Evolutionary conservation across 139 green algal species (phyloP), one percentile per base, ranked within the genome.

Genomic region (Micractinium conductrix): DNA sequence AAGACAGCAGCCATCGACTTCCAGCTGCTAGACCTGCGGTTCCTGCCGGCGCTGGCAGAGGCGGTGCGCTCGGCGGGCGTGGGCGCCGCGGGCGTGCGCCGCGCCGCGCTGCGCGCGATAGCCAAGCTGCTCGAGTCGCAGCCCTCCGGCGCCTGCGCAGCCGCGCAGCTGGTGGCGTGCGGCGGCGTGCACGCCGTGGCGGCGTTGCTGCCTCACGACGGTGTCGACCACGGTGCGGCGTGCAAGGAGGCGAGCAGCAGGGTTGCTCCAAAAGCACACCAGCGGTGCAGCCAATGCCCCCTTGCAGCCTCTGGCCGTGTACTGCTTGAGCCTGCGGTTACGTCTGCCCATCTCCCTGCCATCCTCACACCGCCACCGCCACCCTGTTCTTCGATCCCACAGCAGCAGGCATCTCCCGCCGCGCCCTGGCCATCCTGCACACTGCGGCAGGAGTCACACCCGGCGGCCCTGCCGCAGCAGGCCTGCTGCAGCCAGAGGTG

Each of bases 401-500:
- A 28, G 21, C 7, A 28, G 58, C 37, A 53, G 53, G 76, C 53
- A 71, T 79, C 24, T 58, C 53, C 19, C 80, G 80, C 12, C 67
- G 80, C 26, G 60, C 43, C 68, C 68, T 85, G 22, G 67, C 80
- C 67, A 85, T 85, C 48, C 80, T 85, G 26, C 58, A 43, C 8
- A 21, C 38, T 0, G 76, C 67, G 33, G 45, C 45, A 44, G 45
- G 48, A 6, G 58, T 73, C 17, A 26, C n/a, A 40, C 76, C 76
- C 22, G 55, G 37, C 24, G 35, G 45, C 50, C 21, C 50, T 1
- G 58, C 21, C 26, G 40, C 30, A 8, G 28, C 62, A 22, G 74
- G 50, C 74, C 24, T 85, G 67, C 43, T 85, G 45, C n/a, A 33
- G 14, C 48, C 80, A 12, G 35, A 50, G 12, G 24, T 21, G 2